Percentiles rank a stretch among this genome's conserved stretches.
These are phyloP conservation scores for Lathyrus tuberosus DNA, from an alignment of 306 rosid species.

Conservation along the genomic window DNA sequence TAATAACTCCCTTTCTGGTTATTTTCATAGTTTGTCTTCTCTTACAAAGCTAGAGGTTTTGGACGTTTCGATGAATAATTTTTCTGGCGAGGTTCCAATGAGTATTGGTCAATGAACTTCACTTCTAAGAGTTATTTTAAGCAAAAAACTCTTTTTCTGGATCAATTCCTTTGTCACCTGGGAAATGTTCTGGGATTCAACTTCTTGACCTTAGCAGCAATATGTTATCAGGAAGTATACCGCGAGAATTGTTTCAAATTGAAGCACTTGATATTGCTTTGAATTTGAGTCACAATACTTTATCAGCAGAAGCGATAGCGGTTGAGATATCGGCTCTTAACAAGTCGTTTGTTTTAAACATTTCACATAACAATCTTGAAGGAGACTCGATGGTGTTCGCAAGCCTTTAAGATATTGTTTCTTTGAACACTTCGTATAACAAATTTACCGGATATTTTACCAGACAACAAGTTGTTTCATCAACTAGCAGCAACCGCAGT, in stretches of 20 bases:
- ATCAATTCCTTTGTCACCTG: slow-evolving; percentile 65
- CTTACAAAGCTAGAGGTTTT: slow-evolving; percentile 68
- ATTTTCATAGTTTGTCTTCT: slow-evolving; percentile 62
- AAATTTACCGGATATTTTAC: slow-evolving; percentile 76
- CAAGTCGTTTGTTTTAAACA: slow-evolving; percentile 71
- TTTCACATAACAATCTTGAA: slow-evolving; percentile 72
- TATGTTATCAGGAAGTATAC: slow-evolving; percentile 68
- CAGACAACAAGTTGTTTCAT: slow-evolving; percentile 73
- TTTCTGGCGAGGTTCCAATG: slow-evolving; percentile 60
- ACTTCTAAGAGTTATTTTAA: slow-evolving; percentile 63
- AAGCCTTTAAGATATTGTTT: slow-evolving; percentile 71
- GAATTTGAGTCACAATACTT: slow-evolving; percentile 69
- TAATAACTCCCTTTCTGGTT: slow-evolving; percentile 73
- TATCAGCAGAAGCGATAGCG: slow-evolving; percentile 68
- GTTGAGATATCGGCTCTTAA: slow-evolving; percentile 64
- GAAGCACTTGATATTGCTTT: slow-evolving; percentile 79
- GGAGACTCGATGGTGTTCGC: slow-evolving; percentile 68
- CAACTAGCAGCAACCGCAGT: slow-evolving; percentile 59
- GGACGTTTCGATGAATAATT: slow-evolving; percentile 67
- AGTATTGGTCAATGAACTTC: slow-evolving; percentile 64
- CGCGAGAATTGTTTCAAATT: slow-evolving; percentile 59
- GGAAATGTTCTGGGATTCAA: slow-evolving; percentile 71
- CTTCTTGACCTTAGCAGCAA: slow-evolving; percentile 78
- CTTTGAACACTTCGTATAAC: slow-evolving; percentile 80
- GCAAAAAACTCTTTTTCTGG: slow-evolving; percentile 63